Percentiles rank a stretch among this genome's conserved stretches.
phyloP scores from a whole-genome alignment of 2,329 filamentous ascomycete genomes.

The Epicoccum sorghinum region DNA sequence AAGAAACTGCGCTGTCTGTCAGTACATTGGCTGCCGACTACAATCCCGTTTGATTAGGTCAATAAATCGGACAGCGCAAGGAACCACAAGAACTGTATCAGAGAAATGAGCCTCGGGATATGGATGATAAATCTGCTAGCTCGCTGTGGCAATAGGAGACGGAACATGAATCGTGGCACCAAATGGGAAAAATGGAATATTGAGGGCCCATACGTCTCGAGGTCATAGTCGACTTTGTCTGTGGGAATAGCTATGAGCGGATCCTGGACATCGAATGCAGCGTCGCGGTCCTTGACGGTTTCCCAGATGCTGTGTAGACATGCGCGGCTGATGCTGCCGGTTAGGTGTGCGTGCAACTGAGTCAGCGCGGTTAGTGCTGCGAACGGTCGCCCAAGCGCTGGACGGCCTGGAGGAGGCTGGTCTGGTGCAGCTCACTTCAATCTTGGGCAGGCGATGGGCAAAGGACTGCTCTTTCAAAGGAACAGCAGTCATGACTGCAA shows the following conservation, averaged over 20 bases:
- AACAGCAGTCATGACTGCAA: slow-evolving; percentile 22
- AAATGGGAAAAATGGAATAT: slow-evolving; percentile 3
- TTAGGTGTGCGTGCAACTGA: slow-evolving; percentile 81
- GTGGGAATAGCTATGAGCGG: slow-evolving; percentile 71
- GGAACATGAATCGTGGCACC: slow-evolving; percentile 11
- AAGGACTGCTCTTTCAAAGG: slow-evolving; percentile 35
- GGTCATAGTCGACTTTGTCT: slow-evolving; percentile 73
- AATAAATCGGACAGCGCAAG: slow-evolving; percentile 7
- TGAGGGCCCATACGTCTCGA: slow-evolving; percentile 63
- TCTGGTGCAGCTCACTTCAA: slow-evolving; percentile 44
- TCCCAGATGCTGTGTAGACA: slow-evolving; percentile 78
- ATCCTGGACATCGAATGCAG: slow-evolving; percentile 65
- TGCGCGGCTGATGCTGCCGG: slow-evolving; percentile 75
- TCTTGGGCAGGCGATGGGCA: slow-evolving; percentile 49
- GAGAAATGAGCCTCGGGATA: slow-evolving; percentile 10
- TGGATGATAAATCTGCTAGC: neutral
- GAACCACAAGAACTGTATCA: slow-evolving; percentile 7
- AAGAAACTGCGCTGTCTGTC: slow-evolving; percentile 65
- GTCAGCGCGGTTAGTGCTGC: slow-evolving; percentile 35
- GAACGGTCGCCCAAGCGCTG: slow-evolving; percentile 34
- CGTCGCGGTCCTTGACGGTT: slow-evolving; percentile 59
- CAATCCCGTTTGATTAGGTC: neutral
- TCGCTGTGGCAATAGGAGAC: slow-evolving; percentile 9
- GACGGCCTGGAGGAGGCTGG: slow-evolving; percentile 23
- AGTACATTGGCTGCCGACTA: slow-evolving; percentile 13